Evolutionary conservation across 331 rosid genomes (phyloP), one percentile per base, ranked within the genome.

Genomic region (Rosa hybrid): DNA sequence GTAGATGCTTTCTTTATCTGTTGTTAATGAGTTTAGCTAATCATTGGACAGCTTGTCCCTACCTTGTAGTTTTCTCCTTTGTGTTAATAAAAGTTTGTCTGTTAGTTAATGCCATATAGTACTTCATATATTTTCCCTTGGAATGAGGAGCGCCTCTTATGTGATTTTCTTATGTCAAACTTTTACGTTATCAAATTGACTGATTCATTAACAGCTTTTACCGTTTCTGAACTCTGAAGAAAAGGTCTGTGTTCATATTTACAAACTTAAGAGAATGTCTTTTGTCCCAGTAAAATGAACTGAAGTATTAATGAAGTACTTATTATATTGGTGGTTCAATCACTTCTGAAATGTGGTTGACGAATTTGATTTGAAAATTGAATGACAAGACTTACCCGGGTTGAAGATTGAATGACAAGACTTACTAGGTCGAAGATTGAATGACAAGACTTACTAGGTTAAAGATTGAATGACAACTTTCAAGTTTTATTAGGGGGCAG

Each of bases 401-500:
- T n/a, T 39, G 25, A 68, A 38, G 25, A 8, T 38, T 39, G 21
- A 17, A 44, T 69, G 74, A 44, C 45, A 67, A 16, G 16, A 10
- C 25, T 68, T 39, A 64, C 42, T 8, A 3, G 18, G 23, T n/a
- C 18, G 25, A 68, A 38, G 25, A 8, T 38, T 39, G 21, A 17
- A 44, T 69, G 74, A 44, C 45, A 42, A 44, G 16, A 10, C 25
- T 68, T 39, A 64, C 42, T 8, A 3, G 18, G 23, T 34, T 3
- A 23, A 65, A 38, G 46, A 67, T 38, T 67, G 71, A 65, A 67
- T 67, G 71, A 38, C 12, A 67, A 16, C 42, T 67, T 67, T 65
- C 16, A 65, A 62, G 49, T 68, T 68, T 4, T 17, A 18, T 68
- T 21, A 34, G 21, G 44, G 10, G 45, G n/a, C 39, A 8, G 13